phyloP scores from a whole-genome alignment of 2,329 filamentous ascomycete genomes.

The Fusarium proliferatum region DNA sequence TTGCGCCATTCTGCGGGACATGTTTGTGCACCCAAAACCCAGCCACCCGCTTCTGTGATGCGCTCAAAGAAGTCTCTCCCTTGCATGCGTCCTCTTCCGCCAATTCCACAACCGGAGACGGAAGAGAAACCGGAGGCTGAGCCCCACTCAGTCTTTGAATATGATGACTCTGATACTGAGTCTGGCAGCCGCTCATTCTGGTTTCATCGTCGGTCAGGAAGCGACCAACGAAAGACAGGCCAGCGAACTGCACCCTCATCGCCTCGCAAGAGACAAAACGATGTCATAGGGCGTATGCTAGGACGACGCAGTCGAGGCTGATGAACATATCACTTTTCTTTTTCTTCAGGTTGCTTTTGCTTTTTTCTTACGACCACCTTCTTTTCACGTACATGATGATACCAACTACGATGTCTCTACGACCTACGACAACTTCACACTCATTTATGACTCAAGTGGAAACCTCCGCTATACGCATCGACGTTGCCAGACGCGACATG shows the following conservation, averaged over 20 bases:
- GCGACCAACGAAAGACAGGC: conserved; percentile 43
- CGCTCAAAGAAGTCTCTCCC: conserved; percentile 46
- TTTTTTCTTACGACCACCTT: not conserved
- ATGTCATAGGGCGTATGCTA: conserved; percentile 54
- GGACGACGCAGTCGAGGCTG: conserved; percentile 48
- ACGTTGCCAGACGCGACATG: conserved; percentile 33
- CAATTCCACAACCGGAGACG: conserved; percentile 38
- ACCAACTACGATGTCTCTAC: conserved; percentile 40
- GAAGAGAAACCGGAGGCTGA: conserved; percentile 22
- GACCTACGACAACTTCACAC: conserved; percentile 18
- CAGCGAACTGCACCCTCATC: conserved; percentile 41
- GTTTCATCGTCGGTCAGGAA: conserved; percentile 54
- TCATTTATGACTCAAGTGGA: conserved; percentile 18
- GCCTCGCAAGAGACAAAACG: conserved; percentile 47
- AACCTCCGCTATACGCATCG: conserved; percentile 9
- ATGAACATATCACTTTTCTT: not conserved
- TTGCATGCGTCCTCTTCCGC: conserved; percentile 39
- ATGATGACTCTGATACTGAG: conserved; percentile 59
- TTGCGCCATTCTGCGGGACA: conserved; percentile 40
- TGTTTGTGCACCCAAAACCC: conserved; percentile 29
- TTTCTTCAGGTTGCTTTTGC: not conserved
- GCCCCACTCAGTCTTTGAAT: conserved; percentile 61
- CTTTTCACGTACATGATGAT: conserved; percentile 32
- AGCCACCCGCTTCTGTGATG: conserved; percentile 33
- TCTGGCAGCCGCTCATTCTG: conserved; percentile 53